phyloP scores from a whole-genome alignment of 1,284 basidiomycete species.

The Melampsora occidentalis region DNA sequence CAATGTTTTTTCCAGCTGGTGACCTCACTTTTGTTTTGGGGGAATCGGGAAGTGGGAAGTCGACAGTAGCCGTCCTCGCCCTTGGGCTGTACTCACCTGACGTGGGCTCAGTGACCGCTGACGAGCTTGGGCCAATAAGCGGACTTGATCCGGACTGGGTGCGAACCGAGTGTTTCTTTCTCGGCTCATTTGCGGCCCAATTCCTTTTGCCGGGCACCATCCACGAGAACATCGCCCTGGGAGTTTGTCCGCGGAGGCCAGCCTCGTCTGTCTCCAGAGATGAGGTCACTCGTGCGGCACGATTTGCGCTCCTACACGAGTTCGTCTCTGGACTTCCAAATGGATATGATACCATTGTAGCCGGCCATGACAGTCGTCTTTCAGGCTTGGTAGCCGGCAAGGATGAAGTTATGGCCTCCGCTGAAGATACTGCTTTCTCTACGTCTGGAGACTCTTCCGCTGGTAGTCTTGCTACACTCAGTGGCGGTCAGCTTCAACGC shows the following conservation, averaged over 20 bases:
- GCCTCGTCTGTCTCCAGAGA: conserved; percentile 61
- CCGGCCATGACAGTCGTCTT: conserved; percentile 2
- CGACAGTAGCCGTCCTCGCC: conserved; percentile 79
- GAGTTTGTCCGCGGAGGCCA: conserved; percentile 58
- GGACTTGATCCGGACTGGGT: conserved; percentile 75
- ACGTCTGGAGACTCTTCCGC: conserved; percentile 51
- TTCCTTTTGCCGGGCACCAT: conserved; percentile 72
- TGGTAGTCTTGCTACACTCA: conserved; percentile 66
- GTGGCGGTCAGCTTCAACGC: conserved; percentile 90
- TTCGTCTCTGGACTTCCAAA: conserved; percentile 77
- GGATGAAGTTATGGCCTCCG: not conserved
- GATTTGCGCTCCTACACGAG: conserved; percentile 81
- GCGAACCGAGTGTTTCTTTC: conserved; percentile 68
- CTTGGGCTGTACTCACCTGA: conserved; percentile 67
- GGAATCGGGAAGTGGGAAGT: conserved; percentile 85
- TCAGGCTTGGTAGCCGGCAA: not conserved
- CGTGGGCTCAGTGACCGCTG: conserved; percentile 64
- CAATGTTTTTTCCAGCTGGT: conserved; percentile 71
- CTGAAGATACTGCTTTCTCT: not conserved
- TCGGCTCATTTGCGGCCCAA: conserved; percentile 71
- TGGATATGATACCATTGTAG: conserved; percentile 78
- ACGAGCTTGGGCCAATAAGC: conserved; percentile 69
- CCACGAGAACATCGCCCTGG: conserved; percentile 85
- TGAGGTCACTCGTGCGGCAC: conserved; percentile 76
- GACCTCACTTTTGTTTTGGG: conserved; percentile 93